Percentiles rank a stretch among this genome's conserved stretches.
These are phyloP conservation scores for Hypoxylon sp. DNA, from an alignment of 2,329 filamentous ascomycete species.

Conservation along the genomic window DNA sequence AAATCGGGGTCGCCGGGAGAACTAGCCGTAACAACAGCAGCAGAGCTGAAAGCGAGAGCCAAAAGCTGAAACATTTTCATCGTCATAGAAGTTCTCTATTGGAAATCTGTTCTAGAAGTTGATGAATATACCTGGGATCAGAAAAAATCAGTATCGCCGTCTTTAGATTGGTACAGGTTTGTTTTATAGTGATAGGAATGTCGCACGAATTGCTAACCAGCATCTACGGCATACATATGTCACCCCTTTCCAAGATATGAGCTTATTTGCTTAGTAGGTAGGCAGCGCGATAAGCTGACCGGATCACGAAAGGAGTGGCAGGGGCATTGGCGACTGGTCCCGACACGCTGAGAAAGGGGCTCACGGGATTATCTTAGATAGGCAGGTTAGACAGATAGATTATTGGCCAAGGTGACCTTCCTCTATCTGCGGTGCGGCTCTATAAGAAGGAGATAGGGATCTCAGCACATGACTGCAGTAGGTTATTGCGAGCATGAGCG, in stretches of 20 bases:
- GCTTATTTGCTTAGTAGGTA: conserved; percentile 4
- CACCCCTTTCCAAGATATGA: conserved; percentile 10
- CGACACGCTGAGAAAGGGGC: conserved; percentile 9
- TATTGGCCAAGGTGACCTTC: conserved; percentile 16
- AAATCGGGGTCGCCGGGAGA: conserved; percentile 36
- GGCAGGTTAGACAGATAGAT: conserved; percentile 34
- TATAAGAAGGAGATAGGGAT: conserved; percentile 19
- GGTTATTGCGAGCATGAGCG: conserved; percentile 13
- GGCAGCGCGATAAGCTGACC: conserved; percentile 35
- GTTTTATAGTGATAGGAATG: conserved; percentile 5
- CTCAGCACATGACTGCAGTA: conserved; percentile 20
- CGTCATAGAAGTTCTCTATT: neutral
- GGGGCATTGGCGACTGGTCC: conserved; percentile 14
- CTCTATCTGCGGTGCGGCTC: conserved; percentile 21
- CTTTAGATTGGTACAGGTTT: neutral
- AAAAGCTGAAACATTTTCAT: conserved; percentile 19
- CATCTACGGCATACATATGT: neutral
- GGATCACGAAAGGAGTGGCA: conserved; percentile 6
- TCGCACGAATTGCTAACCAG: neutral
- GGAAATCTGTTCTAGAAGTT: neutral
- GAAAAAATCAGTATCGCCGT: neutral
- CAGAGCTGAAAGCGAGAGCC: conserved; percentile 8
- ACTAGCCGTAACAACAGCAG: conserved; percentile 1
- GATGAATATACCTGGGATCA: neutral
- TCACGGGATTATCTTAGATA: conserved; percentile 37